These are phyloP conservation scores for Metschnikowia continentalis DNA, from an alignment of 805 yeast species.

Conservation along the genomic window DNA sequence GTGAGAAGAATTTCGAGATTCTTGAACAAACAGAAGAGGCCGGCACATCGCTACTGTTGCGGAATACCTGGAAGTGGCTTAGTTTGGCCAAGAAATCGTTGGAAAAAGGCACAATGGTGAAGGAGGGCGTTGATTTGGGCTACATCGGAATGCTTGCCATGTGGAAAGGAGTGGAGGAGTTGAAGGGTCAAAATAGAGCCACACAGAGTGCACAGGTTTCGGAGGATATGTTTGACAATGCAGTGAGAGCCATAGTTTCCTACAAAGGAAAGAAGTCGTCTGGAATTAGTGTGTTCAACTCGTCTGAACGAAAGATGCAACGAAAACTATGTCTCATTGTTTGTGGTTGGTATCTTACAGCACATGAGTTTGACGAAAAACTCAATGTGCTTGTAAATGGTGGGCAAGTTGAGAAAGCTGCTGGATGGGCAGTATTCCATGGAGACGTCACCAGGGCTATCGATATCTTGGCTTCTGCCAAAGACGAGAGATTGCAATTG, in stretches of 20 bases:
- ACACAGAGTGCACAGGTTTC: conserved; percentile 11
- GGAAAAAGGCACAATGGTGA: conserved; percentile 60
- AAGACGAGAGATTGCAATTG: conserved; percentile 62
- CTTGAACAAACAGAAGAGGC: conserved; percentile 49
- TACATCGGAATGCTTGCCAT: conserved; percentile 85
- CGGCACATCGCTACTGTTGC: conserved; percentile 48
- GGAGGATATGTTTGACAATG: conserved; percentile 44
- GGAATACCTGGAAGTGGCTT: conserved; percentile 92
- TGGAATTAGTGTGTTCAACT: conserved; percentile 40
- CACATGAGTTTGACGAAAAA: conserved; percentile 68
- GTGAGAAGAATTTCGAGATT: conserved; percentile 57
- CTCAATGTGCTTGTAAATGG: conserved; percentile 50
- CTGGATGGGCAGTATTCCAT: conserved; percentile 96
- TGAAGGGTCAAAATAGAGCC: conserved; percentile 45
- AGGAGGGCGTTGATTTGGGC: conserved; percentile 72
- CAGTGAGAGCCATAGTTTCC: conserved; percentile 49
- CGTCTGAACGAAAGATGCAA: conserved; percentile 54
- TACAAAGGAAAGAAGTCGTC: conserved; percentile 47
- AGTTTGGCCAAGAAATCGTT: conserved; percentile 64
- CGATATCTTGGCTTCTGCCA: conserved; percentile 69
- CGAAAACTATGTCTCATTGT: conserved; percentile 76
- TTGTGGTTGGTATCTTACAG: conserved; percentile 86
- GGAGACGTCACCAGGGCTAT: conserved; percentile 83
- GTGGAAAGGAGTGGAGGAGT: conserved; percentile 71
- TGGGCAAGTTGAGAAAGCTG: conserved; percentile 81